Conservation (phyloP, 129 eudicot genomes). For the Gnaphalium uliginosum region DNA sequence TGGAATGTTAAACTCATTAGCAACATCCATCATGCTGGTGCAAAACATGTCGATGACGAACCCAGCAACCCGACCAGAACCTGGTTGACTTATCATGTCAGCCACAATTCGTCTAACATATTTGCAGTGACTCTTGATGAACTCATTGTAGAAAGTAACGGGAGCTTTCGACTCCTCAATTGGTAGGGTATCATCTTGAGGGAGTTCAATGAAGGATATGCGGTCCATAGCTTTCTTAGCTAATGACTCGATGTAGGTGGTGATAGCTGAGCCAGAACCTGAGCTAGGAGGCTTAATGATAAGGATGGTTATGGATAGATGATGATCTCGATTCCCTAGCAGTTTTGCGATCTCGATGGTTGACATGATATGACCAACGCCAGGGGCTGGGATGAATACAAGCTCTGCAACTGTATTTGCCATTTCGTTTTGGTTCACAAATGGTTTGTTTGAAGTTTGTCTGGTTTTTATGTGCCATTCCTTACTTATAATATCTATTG, state of each 20-base stretch:
- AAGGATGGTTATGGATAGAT: slow-evolving; percentile 38
- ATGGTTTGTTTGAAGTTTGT: background rate
- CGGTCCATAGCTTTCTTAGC: slow-evolving; percentile 6
- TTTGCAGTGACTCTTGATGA: slow-evolving; percentile 31
- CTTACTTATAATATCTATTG: background rate
- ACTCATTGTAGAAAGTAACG: background rate
- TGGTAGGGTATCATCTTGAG: slow-evolving; percentile 19
- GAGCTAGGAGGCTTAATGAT: slow-evolving; percentile 32
- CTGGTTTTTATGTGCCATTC: background rate
- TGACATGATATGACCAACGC: slow-evolving; percentile 45
- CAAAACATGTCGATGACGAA: slow-evolving; percentile 24
- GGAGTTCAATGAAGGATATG: slow-evolving; percentile 34
- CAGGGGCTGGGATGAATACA: slow-evolving; percentile 43
- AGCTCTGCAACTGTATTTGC: slow-evolving; percentile 32
- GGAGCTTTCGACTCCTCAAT: background rate
- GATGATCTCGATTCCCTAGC: slow-evolving; percentile 27
- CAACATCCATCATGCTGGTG: slow-evolving; percentile 9
- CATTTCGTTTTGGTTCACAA: slow-evolving; percentile 17
- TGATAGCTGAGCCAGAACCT: slow-evolving; percentile 24
- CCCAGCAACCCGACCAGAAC: slow-evolving; percentile 1
- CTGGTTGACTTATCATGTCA: slow-evolving; percentile 13
- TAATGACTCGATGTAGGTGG: slow-evolving; percentile 29
- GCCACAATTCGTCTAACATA: slow-evolving; percentile 25
- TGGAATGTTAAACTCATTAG: slow-evolving; percentile 16
- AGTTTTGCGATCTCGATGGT: slow-evolving; percentile 47